Base-by-base conservation (phyloP, 2,329 filamentous ascomycete species). In the Fusarium succisae region DNA sequence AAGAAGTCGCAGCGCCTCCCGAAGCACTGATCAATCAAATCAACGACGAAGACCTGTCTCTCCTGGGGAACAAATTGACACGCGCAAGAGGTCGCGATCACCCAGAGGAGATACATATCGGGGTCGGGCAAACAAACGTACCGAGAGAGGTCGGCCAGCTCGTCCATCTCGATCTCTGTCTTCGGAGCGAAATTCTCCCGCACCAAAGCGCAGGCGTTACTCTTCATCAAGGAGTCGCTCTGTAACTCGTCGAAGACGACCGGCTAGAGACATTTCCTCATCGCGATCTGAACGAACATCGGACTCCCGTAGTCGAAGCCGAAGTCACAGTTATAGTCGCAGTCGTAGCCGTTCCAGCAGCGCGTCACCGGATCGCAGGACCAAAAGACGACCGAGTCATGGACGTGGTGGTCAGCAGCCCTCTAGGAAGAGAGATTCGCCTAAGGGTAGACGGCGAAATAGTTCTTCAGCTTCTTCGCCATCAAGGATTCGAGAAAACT, bases 381-480 rank as follows among this genome's bases (percentile, higher is more conserved):
- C 60, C 28, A 69, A 63, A 18, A 59, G 61, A 58, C 68, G 63
- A 24, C 22, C 53, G 28, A 75, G 64, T 15, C 67, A 54, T 41
- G 47, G 51, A 50, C 63, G 68, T 43, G 68, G 66, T 44, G 62
- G 62, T 22, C 66, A 60, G 37, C 66, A 62, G n/a, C 45, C 62
- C 30, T 43, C 59, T 50, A 71, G 38, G 62, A 76, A 74, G 59
- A 70, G 50, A 38, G 72, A 71, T 54, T 69, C 71, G 57, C 67
- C 68, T 22, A 58, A 57, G 37, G 72, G 62, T 53, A 85, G 84
- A 74, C 86, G 86, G 80, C 84, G 84, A 76, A 88, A 85, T 79
- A 84, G 83, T 73, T 89, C 88, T 73, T 87, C 87, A 72, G 84
- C 84, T 79, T 87, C 87, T 79, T 86, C 86, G 81, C 82, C 83